Conservation (phyloP, 2,329 filamentous ascomycete species). For the Trichoderma brevicompactum region DNA sequence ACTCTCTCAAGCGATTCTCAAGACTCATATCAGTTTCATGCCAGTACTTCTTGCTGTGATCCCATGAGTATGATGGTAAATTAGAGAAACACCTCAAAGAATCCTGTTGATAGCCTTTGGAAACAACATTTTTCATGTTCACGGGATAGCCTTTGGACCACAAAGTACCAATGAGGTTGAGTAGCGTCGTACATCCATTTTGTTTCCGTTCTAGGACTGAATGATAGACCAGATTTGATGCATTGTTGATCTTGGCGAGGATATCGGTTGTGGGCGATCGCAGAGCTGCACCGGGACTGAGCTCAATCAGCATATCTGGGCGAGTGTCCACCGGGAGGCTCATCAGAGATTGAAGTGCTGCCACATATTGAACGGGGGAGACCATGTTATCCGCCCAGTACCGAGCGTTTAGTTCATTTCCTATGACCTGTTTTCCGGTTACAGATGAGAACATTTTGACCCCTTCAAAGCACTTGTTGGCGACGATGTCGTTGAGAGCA, state of each 20-base stretch:
- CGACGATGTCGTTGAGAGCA: conserved; percentile 35
- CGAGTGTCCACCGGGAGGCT: conserved; percentile 33
- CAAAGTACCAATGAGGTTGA: conserved; percentile 42
- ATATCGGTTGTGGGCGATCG: conserved; percentile 46
- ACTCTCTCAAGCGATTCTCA: conserved; percentile 50
- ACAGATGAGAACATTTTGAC: conserved; percentile 50
- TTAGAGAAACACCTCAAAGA: conserved; percentile 46
- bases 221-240: conserved; percentile 33
- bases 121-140: conserved; percentile 41
- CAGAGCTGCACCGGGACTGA: conserved; percentile 47
- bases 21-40: conserved; percentile 54
- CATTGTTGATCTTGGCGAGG: conserved; percentile 33
- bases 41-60: conserved; percentile 58
- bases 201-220: conserved; percentile 38
- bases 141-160: conserved; percentile 45
- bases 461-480: conserved; percentile 29
- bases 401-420: conserved; percentile 37
- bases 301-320: conserved; percentile 47
- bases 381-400: conserved; percentile 56
- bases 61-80: conserved; percentile 60
- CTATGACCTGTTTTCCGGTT: conserved; percentile 37
- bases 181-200: conserved; percentile 35
- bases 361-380: conserved; percentile 50
- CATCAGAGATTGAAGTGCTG: conserved; percentile 46
- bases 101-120: conserved; percentile 28